Conservation (phyloP, 305 asterid species). For the Fraxinus latifolia region DNA sequence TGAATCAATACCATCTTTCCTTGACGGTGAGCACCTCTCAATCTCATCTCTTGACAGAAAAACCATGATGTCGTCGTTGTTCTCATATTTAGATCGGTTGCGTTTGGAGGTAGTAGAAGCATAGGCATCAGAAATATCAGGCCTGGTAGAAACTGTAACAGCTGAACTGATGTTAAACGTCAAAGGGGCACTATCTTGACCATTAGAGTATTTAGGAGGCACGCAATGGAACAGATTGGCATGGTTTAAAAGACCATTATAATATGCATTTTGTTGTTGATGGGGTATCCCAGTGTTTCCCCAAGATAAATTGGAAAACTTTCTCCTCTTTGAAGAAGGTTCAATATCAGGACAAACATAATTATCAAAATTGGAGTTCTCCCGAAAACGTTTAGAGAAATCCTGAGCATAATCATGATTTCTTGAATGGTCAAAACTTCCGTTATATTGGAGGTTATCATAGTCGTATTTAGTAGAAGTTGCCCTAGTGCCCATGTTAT, state of each 20-base stretch:
- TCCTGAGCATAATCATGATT: conserved; percentile 32
- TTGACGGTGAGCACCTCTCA: conserved; percentile 84
- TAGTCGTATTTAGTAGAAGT: conserved; percentile 32
- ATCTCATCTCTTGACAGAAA: conserved; percentile 87
- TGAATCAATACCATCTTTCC: conserved; percentile 89
- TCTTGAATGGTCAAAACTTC: conserved; percentile 26
- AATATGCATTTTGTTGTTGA: conserved; percentile 37
- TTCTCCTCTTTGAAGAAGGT: conserved; percentile 66
- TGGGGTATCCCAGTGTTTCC: conserved; percentile 44
- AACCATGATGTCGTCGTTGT: conserved; percentile 43
- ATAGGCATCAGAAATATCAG: conserved; percentile 37
- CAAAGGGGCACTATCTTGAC: conserved; percentile 29
- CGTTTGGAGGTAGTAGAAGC: conserved; percentile 53
- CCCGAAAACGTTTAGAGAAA: conserved; percentile 31
- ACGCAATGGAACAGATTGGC: conserved; percentile 28
- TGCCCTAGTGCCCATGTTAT: conserved; percentile 31
- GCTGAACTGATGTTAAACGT: conserved; percentile 30
- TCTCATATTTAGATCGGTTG: conserved; percentile 63
- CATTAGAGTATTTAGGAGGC: conserved; percentile 31
- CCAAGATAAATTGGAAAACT: conserved; percentile 46
- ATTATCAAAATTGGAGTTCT: conserved; percentile 33
- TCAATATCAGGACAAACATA: conserved; percentile 37
- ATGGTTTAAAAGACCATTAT: conserved; percentile 33
- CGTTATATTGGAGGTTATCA: conserved; percentile 24
- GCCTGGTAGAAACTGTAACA: conserved; percentile 29